Base-by-base conservation (phyloP, 2,329 filamentous ascomycete species). In the Calonectria crousiana region DNA sequence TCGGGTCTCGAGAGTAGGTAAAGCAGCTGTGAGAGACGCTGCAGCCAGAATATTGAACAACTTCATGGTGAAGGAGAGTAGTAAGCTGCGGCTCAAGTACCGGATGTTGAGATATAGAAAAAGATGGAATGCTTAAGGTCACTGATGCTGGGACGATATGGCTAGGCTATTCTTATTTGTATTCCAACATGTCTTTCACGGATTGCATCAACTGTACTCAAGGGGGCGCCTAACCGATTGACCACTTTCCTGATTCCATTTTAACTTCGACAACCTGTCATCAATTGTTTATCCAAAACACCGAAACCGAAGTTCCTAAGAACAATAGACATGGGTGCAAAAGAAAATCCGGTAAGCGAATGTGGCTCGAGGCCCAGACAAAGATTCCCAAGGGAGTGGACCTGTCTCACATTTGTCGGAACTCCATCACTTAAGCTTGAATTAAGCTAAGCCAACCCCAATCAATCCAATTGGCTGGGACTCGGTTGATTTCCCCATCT, bases 201-300 rank as follows among this genome's bases (percentile, higher is more conserved):
- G 9, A 6, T 34, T n/a, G 52, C 30, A n/a, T 38, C 23, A 41
- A 41, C 18, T 16, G 13, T 18, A 4, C 20, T 26, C 56, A 41
- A 38, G 23, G 34, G 18, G 34, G 20, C 20, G 20, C 41, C 20
- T n/a, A 11, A 10, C n/a, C 28, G 36, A 6, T 38, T 20, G 56
- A 62, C 56, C 56, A 41, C n/a, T 62, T 62, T 11, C 56, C 34
- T 62, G 36, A 62, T 62, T 62, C 56, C 56, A 62, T 28, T 41
- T 62, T 62, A 62, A 23, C 56, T 41, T 28, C 14, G 8, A 34
- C 20, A 56, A 28, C 16, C 20, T 28, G 36, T 9, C 34, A 38
- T 41, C 32, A 41, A 38, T 38, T 62, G 14, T 62, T 23, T 62
- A 62, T 36, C 8, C 56, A 41, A 62, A 62, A 62, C 56, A 20